Base-by-base conservation (phyloP, 345 rosid genomes). In the Combretum micranthum region DNA sequence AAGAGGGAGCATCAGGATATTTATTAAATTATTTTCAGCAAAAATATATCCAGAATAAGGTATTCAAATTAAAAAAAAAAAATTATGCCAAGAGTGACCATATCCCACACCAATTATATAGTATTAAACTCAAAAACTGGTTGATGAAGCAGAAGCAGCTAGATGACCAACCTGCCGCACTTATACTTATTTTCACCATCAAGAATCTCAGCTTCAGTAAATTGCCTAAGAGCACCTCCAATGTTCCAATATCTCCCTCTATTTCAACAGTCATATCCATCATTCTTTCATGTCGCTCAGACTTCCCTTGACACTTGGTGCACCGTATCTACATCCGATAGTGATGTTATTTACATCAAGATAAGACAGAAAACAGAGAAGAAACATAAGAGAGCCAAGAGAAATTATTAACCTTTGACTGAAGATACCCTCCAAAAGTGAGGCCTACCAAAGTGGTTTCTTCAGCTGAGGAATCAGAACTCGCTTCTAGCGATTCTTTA, bases 181-280 rank as follows among this genome's bases (percentile, higher is more conserved):
- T 70, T 76, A 77, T 94, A 94, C 73, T 90, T 94, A 72, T 94
- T 94, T 60, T 90, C 96, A 59, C 97, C 99, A 78, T 94, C 97
- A 65, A 94, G 83, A 72, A 83, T 73, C 77, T 94, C 99, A 18
- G 85, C 82, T 68, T 83, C 55, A 0, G 97, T 90, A 69, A 87
- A 94, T 57, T 78, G 85, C 56, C 65, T 75, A 69, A 94, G 88
- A 53, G 97, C 99, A 66, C 85, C 97, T 94, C 99, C 55, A 94
- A 81, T 68, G 80, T 87, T 53, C 77, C 80, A 68, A 90, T 75
- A 57, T 83, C 93, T 53, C 99, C 97, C 59, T 77, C 95, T 61
- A 90, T 87, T 80, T 94, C 99, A 71, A 94, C 92, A 6, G 99
- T 78, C 53, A 94, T 84, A 78, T 94, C 97, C 97, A 94, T 94